Base-by-base conservation (phyloP, 257 asterid species). In the Rhazya stricta region DNA sequence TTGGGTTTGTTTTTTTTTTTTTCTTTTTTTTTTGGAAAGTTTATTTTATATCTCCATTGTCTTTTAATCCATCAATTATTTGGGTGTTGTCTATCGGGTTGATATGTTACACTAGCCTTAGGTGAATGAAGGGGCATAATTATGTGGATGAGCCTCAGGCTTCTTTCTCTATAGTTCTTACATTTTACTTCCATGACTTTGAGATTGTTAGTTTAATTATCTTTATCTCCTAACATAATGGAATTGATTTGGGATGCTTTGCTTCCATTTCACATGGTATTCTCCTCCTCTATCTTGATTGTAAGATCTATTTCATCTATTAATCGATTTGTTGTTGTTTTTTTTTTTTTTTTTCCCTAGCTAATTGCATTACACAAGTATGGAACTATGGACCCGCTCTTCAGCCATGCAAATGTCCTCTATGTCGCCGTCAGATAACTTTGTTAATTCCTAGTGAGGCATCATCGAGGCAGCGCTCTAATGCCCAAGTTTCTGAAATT, bases 341-440 rank as follows among this genome's bases (percentile, higher is more conserved):
- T n/a, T n/a, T 25, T 72, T 78, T 43, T 37, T 69, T 34, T 77
- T 36, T 18, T 54, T 76, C 25, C 61, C n/a, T n/a, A 95, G 99
- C 96, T 61, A 83, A 76, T 69, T 95, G 99, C 83, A 91, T 92
- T 73, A 74, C 89, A 65, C 96, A 87, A 85, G 91, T 87, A 75
- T 95, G 99, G 99, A 84, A 92, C 71, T 85, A 89, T 70, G 93
- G 90, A 76, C 77, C 92, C 68, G 96, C 96, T 67, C 86, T 91
- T 78, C 94, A 86, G 77, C 94, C 97, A 61, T 92, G 98, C 78
- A 91, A 70, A 75, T 95, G 99, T 65, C 97, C 98, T 43, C 79
- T 95, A 23, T 95, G 99, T 80, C 89, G 98, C 69, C 98, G 99
- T 39, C 91, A 78, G 75, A 91, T 95, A 80, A 90, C 91, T 67